Conservation (phyloP, 2,329 filamentous ascomycete genomes). For the Fusarium coicis region DNA sequence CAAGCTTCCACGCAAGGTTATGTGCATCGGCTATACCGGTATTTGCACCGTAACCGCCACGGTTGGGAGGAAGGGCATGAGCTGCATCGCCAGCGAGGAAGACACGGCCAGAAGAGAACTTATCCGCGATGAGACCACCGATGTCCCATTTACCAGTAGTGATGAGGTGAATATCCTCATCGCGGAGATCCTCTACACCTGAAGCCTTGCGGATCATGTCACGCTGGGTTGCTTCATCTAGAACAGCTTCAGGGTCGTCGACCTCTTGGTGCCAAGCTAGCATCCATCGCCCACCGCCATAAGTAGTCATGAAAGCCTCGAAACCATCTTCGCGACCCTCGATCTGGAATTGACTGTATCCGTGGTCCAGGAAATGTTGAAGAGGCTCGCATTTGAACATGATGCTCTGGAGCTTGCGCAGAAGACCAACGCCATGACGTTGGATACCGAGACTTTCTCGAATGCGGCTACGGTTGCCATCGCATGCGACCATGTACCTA, state of each 20-base stretch:
- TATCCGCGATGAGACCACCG: conserved; percentile 40
- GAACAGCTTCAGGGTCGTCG: not conserved
- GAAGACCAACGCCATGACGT: conserved; percentile 43
- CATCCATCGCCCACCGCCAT: conserved; percentile 40
- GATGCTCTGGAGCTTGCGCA: conserved; percentile 50
- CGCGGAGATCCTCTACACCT: conserved; percentile 7
- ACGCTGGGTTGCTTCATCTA: conserved; percentile 13
- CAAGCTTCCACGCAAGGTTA: conserved; percentile 57
- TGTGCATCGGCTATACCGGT: conserved; percentile 52
- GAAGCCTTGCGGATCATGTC: conserved; percentile 24
- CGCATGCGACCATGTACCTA: conserved; percentile 53
- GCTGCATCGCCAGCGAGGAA: not conserved
- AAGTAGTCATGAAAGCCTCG: conserved; percentile 42
- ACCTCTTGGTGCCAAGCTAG: conserved; percentile 25
- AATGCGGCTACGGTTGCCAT: conserved; percentile 48
- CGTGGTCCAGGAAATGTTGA: conserved; percentile 43
- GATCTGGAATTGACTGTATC: conserved; percentile 49
- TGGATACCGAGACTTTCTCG: conserved; percentile 43
- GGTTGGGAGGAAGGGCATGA: conserved; percentile 47
- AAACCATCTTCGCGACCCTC: conserved; percentile 40
- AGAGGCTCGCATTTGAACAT: conserved; percentile 48
- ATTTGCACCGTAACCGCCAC: conserved; percentile 50
- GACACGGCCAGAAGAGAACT: conserved; percentile 44
- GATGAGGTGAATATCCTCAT: conserved; percentile 31
- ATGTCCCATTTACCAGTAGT: conserved; percentile 39